These are phyloP conservation scores for Microdochium paspali DNA, from an alignment of 2,329 filamentous ascomycete genomes.

Conservation along the genomic window DNA sequence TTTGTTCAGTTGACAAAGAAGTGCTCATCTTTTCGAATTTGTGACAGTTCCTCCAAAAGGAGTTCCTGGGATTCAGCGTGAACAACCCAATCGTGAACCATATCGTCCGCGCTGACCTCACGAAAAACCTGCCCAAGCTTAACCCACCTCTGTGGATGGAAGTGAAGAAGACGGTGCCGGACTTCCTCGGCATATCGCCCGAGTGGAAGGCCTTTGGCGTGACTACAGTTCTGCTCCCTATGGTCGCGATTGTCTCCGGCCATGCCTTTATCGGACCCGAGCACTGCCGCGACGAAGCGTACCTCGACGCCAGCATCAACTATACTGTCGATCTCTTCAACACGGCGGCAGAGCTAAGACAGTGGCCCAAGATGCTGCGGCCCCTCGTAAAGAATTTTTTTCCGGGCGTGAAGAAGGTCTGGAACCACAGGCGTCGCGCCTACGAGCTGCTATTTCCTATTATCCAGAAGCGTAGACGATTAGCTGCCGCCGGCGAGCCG, in stretches of 20 bases:
- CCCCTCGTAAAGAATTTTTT: constrained; percentile 19
- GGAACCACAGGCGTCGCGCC: constrained; percentile 19
- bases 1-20: background rate
- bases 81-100: background rate
- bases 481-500: constrained; percentile 12
- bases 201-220: constrained; percentile 32
- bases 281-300: constrained; percentile 31
- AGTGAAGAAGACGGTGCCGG: constrained; percentile 20
- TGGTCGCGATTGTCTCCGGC: constrained; percentile 36
- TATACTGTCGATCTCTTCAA: constrained; percentile 33
- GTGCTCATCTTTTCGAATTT: background rate
- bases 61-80: background rate
- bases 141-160: constrained; percentile 28
- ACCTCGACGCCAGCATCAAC: constrained; percentile 34
- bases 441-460: constrained; percentile 25
- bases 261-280: constrained; percentile 37
- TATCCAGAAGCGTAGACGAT: constrained; percentile 16
- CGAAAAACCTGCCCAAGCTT: constrained; percentile 12
- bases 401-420: constrained; percentile 23
- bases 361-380: constrained; percentile 12
- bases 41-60: background rate
- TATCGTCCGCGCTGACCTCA: constrained; percentile 4
- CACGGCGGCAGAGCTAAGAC: constrained; percentile 16
- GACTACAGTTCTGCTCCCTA: constrained; percentile 29
- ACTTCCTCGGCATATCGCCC: constrained; percentile 23